A percentile compares a stretch with the other conserved stretches of the same genome.
Evolutionary conservation across 75 land plant species (phyloP).

Genomic region (Cupressus sempervirens): DNA sequence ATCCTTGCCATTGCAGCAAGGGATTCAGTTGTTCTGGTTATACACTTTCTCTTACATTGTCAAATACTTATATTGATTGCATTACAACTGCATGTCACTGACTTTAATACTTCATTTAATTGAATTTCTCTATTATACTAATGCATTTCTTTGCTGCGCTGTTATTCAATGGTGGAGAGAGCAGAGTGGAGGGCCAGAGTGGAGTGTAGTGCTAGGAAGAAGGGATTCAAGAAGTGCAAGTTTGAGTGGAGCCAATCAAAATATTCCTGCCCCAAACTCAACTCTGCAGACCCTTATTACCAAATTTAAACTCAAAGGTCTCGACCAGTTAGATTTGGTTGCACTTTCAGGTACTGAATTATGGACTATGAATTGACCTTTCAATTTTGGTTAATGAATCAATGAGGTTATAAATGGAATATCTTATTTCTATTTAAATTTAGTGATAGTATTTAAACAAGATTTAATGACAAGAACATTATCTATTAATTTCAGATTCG

Average conservation of each 20-base stretch:
- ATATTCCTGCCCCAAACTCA: conserved; percentile 37
- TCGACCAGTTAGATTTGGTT: conserved; percentile 63
- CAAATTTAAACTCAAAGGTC: conserved; percentile 41
- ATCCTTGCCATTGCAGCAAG: conserved; percentile 30
- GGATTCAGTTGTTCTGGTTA: conserved; percentile 19
- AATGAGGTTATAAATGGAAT: too few species aligned
- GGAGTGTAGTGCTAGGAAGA: conserved; percentile 32
- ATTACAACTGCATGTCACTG: not conserved
- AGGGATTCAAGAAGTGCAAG: conserved; percentile 34
- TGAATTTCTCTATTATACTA: not conserved
- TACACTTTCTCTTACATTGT: not conserved
- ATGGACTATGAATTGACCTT: not conserved
- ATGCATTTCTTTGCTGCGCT: not conserved
- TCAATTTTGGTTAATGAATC: too few species aligned
- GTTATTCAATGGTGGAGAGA: not conserved
- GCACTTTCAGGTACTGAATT: conserved; percentile 55
- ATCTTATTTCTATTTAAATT: too few species aligned
- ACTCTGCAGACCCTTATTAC: conserved; percentile 16
- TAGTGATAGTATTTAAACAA: too few species aligned
- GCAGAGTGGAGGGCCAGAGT: conserved; percentile 41
- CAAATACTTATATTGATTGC: not conserved
- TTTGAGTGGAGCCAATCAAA: conserved; percentile 17
- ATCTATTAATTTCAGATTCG: too few species aligned
- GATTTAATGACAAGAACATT: too few species aligned
- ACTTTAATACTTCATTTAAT: not conserved